phyloP scores from a whole-genome alignment of 1,139 yeast species.

The Yamadazyma blattariae region DNA sequence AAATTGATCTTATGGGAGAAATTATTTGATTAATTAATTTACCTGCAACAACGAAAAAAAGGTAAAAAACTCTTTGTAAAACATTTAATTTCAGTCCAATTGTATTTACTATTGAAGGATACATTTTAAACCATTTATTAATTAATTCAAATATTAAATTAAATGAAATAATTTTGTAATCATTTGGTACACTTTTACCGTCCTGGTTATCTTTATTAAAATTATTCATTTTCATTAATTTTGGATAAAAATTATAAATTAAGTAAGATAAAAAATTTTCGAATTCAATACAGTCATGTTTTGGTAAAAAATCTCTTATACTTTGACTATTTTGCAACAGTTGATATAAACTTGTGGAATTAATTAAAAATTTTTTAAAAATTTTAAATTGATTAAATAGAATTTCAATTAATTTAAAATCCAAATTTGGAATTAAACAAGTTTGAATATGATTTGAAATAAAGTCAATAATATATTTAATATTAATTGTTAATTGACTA shows the following conservation, averaged over 20 bases:
- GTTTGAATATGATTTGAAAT: slow-evolving; percentile 25
- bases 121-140: slow-evolving; percentile 33
- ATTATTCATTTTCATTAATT: slow-evolving; percentile 23
- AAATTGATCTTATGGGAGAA: slow-evolving; percentile 32
- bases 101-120: slow-evolving; percentile 33
- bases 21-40: slow-evolving; percentile 31
- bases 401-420: slow-evolving; percentile 23
- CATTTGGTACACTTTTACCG: too few species aligned
- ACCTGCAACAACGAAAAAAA: slow-evolving; percentile 36
- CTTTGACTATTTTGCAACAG: slow-evolving; percentile 12
- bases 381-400: slow-evolving; percentile 14
- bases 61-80: slow-evolving; percentile 30
- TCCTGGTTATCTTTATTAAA: slow-evolving; percentile 17
- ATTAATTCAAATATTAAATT: slow-evolving; percentile 30
- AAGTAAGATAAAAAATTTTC: slow-evolving; percentile 29
- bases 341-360: slow-evolving; percentile 14
- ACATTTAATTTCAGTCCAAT: slow-evolving; percentile 28
- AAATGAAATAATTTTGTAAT: slow-evolving; percentile 14
- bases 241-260: slow-evolving; percentile 26
- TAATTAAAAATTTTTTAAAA: slow-evolving; percentile 22
- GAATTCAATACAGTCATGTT: slow-evolving; percentile 24
- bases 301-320: slow-evolving; percentile 16
- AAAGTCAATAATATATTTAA: slow-evolving; percentile 23
- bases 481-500: slow-evolving; percentile 18
- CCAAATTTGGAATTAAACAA: slow-evolving; percentile 34